phyloP scores from a whole-genome alignment of 164 flowering plant genomes.

The Chimonanthus salicifolius region DNA sequence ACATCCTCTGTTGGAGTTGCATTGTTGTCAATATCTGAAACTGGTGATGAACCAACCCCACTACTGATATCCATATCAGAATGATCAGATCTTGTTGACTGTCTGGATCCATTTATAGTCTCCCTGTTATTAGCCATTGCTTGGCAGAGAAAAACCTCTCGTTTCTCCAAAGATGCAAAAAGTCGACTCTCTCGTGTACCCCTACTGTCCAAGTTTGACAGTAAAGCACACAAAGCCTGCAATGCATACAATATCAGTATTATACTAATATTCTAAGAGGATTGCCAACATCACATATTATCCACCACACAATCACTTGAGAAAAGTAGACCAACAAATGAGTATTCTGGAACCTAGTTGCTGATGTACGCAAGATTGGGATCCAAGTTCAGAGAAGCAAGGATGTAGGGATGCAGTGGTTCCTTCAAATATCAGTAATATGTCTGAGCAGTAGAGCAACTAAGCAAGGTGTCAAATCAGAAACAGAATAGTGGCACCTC shows the following conservation, averaged over 20 bases:
- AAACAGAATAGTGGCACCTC: too few relatives aligned
- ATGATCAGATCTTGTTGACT: constrained; percentile 28
- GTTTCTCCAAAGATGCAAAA: constrained; percentile 54
- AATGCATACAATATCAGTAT: constrained; percentile 11
- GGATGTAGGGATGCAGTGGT: too few relatives aligned
- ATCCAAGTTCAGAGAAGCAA: too few relatives aligned
- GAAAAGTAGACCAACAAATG: too few relatives aligned
- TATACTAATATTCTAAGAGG: neutral
- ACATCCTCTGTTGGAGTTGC: constrained; percentile 21
- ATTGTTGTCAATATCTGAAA: constrained; percentile 79
- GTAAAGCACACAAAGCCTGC: constrained; percentile 65
- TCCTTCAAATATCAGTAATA: too few relatives aligned
- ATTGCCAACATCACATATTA: neutral
- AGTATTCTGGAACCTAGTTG: too few relatives aligned
- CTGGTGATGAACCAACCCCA: constrained; percentile 73
- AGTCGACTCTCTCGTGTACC: constrained; percentile 79
- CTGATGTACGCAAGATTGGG: too few relatives aligned
- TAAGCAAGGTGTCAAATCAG: too few relatives aligned
- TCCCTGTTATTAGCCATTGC: constrained; percentile 42
- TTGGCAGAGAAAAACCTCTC: constrained; percentile 47
- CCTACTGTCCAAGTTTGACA: constrained; percentile 63
- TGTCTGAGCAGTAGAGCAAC: too few relatives aligned
- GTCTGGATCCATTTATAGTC: constrained; percentile 21
- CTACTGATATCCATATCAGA: constrained; percentile 37
- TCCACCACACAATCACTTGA: neutral